phyloP scores from a whole-genome alignment of 768 basidiomycete species.

The Agaricus blazei region DNA sequence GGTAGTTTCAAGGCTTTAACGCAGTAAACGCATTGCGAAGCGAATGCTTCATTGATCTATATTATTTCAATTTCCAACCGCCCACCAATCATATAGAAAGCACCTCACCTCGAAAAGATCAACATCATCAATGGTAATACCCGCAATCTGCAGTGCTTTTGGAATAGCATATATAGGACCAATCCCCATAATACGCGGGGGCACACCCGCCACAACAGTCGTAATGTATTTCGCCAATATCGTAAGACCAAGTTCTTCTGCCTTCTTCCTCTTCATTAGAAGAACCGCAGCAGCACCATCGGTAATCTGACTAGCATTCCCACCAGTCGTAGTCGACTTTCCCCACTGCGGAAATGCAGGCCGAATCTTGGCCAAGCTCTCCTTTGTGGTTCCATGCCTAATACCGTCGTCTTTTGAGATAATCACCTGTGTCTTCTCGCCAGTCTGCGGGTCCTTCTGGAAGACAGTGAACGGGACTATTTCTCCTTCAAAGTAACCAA shows the following conservation, averaged over 20 bases:
- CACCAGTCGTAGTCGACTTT: constrained; percentile 67
- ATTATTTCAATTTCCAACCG: not conserved
- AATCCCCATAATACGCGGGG: constrained; percentile 85
- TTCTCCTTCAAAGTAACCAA: constrained; percentile 60
- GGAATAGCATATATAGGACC: constrained; percentile 86
- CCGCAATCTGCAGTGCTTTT: constrained; percentile 60
- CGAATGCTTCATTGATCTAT: constrained; percentile 91
- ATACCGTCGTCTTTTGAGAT: constrained; percentile 76
- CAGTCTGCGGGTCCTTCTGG: constrained; percentile 51
- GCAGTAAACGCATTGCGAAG: constrained; percentile 75
- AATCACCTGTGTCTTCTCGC: constrained; percentile 45
- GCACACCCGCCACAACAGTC: constrained; percentile 64
- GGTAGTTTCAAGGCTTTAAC: constrained; percentile 59
- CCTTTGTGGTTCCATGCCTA: constrained; percentile 66
- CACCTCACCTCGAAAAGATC: constrained; percentile 69
- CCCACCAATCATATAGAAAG: constrained; percentile 30
- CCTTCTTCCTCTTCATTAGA: constrained; percentile 76
- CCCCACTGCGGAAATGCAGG: constrained; percentile 85
- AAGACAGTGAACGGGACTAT: constrained; percentile 74
- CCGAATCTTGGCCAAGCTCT: constrained; percentile 56
- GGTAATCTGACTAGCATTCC: constrained; percentile 82
- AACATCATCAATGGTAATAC: constrained; percentile 63
- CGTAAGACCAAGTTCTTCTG: constrained; percentile 65
- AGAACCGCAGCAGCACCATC: constrained; percentile 81
- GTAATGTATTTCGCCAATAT: constrained; percentile 77